phyloP scores from a whole-genome alignment of 352 stramenopile species.

The Globisporangium nodosum region DNA sequence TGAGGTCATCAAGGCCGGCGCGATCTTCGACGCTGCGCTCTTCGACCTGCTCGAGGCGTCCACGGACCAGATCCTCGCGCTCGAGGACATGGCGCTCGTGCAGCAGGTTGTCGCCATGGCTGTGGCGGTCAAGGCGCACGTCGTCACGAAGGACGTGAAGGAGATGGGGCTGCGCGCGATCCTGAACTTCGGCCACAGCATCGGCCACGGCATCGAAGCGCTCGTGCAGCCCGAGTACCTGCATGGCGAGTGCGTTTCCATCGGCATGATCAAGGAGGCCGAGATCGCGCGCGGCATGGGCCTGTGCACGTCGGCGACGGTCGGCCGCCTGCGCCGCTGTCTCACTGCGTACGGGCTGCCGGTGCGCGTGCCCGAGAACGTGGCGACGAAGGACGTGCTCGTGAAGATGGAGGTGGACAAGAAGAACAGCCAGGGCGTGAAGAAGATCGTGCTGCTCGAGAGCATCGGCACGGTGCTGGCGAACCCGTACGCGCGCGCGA shows the following conservation, averaged over 20 bases:
- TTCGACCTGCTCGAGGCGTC: constrained; percentile 93
- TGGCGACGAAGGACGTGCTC: constrained; percentile 52
- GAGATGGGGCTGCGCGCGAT: constrained; percentile 95
- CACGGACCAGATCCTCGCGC: constrained; percentile 71
- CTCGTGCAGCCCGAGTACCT: constrained; percentile 93
- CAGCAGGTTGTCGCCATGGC: constrained; percentile 60
- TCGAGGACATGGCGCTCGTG: constrained; percentile 61
- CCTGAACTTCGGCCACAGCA: constrained; percentile 99
- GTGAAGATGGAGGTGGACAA: constrained; percentile 88
- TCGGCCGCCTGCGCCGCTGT: constrained; percentile 61
- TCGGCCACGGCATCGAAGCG: constrained; percentile 98
- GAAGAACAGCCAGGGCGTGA: constrained; percentile 77
- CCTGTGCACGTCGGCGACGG: constrained; percentile 59
- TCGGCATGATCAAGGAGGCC: constrained; percentile 96
- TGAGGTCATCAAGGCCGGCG: constrained; percentile 98
- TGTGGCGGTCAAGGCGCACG: constrained; percentile 92
- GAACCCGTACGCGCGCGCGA: constrained; percentile 62
- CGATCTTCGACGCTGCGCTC: constrained; percentile 93
- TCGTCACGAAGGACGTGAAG: constrained; percentile 94
- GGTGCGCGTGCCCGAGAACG: constrained; percentile 52
- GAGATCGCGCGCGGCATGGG: constrained; percentile 88
- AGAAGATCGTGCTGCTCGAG: constrained; percentile 78
- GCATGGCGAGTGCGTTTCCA: constrained; percentile 96
- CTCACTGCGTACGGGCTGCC: constrained; percentile 68
- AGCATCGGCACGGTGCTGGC: constrained; percentile 62